phyloP scores from a whole-genome alignment of 2,329 filamentous ascomycete species.

The Talaromyces pinophilus region DNA sequence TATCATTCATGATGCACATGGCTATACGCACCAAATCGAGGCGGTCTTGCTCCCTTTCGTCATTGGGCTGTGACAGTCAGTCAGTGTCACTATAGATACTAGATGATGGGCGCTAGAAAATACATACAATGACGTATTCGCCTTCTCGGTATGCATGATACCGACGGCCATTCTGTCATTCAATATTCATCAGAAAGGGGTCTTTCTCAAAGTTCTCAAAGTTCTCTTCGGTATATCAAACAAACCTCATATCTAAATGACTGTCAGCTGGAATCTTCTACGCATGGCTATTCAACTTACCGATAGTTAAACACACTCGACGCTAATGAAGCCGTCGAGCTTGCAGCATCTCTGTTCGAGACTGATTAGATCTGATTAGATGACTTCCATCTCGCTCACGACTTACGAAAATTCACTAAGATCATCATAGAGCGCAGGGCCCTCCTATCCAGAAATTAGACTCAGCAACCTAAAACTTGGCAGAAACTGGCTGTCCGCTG shows the following conservation, averaged over 20 bases:
- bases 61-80: conserved; percentile 6
- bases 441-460: background rate
- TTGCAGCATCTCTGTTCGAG: background rate
- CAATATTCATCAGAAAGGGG: background rate
- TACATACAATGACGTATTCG: conserved; percentile 17
- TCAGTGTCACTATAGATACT: background rate
- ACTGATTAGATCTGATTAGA: background rate
- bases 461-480: background rate
- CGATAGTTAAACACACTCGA: conserved; percentile 9
- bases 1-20: background rate
- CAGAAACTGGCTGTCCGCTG: background rate
- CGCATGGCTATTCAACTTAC: background rate
- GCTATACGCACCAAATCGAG: conserved; percentile 17
- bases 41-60: conserved; percentile 18
- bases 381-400: background rate
- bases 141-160: conserved; percentile 18
- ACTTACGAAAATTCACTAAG: background rate
- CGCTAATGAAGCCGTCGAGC: conserved; percentile 9
- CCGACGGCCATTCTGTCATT: conserved; percentile 15
- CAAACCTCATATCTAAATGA: conserved; percentile 1
- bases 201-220: background rate
- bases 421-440: background rate
- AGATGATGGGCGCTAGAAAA: background rate
- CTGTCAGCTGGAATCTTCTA: background rate
- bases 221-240: background rate